Conservation (phyloP, 2,329 filamentous ascomycete genomes). For the Cladosporium phlei region DNA sequence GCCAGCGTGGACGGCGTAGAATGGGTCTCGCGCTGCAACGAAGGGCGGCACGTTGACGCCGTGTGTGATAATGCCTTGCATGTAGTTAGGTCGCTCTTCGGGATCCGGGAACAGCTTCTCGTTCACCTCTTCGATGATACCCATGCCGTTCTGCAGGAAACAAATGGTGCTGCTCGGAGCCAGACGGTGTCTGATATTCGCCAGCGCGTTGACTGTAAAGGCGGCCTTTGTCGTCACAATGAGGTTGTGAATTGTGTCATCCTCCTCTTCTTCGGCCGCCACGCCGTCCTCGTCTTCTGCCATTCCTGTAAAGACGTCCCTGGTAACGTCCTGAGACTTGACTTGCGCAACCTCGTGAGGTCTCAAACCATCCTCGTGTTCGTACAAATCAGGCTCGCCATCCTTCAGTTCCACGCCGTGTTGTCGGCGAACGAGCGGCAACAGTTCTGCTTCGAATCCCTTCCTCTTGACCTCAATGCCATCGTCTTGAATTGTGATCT, state of each 20-base stretch:
- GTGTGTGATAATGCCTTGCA: slow-evolving; percentile 64
- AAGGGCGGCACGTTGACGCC: slow-evolving; percentile 44
- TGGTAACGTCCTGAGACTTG: too few relatives aligned
- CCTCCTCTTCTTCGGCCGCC: not conserved
- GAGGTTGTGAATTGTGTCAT: slow-evolving; percentile 62
- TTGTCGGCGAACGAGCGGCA: slow-evolving; percentile 31
- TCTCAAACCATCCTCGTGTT: slow-evolving; percentile 20
- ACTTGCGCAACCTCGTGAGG: slow-evolving; percentile 26
- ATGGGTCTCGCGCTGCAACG: slow-evolving; percentile 36
- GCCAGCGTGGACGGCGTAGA: slow-evolving; percentile 54
- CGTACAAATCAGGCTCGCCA: slow-evolving; percentile 19
- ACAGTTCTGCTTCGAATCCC: slow-evolving; percentile 45
- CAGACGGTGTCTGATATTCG: slow-evolving; percentile 63
- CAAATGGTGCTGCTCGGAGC: slow-evolving; percentile 65
- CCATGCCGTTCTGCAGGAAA: slow-evolving; percentile 77
- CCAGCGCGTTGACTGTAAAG: slow-evolving; percentile 61
- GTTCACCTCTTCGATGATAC: slow-evolving; percentile 74
- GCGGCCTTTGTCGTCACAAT: slow-evolving; percentile 74
- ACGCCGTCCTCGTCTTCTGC: not conserved
- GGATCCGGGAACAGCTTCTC: slow-evolving; percentile 64
- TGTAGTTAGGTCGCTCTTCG: slow-evolving; percentile 64
- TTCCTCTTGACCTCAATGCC: slow-evolving; percentile 33
- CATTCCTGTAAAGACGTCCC: too few relatives aligned
- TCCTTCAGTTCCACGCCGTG: slow-evolving; percentile 30
- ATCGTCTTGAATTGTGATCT: slow-evolving; percentile 45